Percentiles rank a stretch among this genome's conserved stretches.
These are phyloP conservation scores for Diaporthe destruens DNA, from an alignment of 2,329 filamentous ascomycete species.

Conservation along the genomic window DNA sequence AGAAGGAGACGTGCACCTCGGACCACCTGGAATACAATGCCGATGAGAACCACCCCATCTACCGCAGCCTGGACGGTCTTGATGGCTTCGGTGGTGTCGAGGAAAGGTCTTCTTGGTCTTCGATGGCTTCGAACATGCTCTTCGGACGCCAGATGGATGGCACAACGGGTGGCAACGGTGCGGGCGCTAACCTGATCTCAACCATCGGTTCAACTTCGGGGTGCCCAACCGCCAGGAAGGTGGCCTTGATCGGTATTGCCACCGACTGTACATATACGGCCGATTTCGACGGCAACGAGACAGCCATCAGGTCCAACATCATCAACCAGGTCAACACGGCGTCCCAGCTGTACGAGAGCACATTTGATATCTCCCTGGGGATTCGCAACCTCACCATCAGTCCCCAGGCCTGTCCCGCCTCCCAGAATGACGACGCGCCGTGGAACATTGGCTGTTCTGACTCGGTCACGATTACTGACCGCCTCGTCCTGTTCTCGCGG, in stretches of 20 bases:
- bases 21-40: slow-evolving; percentile 85
- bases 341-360: slow-evolving; percentile 87
- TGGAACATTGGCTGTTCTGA: slow-evolving; percentile 86
- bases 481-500: slow-evolving; percentile 86
- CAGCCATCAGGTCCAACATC: slow-evolving; percentile 78
- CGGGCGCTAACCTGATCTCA: slow-evolving; percentile 80
- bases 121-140: slow-evolving; percentile 73
- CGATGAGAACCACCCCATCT: slow-evolving; percentile 78
- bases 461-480: slow-evolving; percentile 75
- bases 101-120: slow-evolving; percentile 55
- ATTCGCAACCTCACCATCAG: slow-evolving; percentile 87
- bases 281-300: slow-evolving; percentile 70
- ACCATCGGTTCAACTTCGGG: slow-evolving; percentile 87
- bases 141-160: slow-evolving; percentile 82
- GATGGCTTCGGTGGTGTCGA: slow-evolving; percentile 53
- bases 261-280: slow-evolving; percentile 91
- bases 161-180: slow-evolving; percentile 78
- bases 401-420: slow-evolving; percentile 79
- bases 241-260: slow-evolving; percentile 91
- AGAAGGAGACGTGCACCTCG: slow-evolving; percentile 72
- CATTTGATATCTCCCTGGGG: slow-evolving; percentile 95
- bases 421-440: slow-evolving; percentile 73
- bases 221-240: slow-evolving; percentile 89
- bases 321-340: slow-evolving; percentile 88
- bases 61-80: slow-evolving; percentile 58